phyloP scores from a whole-genome alignment of 371 early-diverging fungal genomes.

The Funneliformis caledonium region DNA sequence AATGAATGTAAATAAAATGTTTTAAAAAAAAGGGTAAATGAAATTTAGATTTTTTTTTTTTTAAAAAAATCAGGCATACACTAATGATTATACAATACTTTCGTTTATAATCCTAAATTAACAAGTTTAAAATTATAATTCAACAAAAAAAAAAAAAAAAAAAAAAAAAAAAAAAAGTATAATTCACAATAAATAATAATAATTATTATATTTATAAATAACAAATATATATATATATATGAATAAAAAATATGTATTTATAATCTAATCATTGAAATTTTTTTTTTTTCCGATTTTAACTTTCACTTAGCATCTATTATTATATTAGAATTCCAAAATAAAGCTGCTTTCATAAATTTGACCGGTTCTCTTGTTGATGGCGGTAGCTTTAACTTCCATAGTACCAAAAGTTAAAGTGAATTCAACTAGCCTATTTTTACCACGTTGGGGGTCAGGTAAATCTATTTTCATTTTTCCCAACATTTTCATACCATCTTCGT shows the following conservation, averaged over 20 bases:
- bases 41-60: background rate
- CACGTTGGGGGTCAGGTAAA: constrained; percentile 29
- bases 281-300: no score
- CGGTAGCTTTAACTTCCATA: constrained; percentile 41
- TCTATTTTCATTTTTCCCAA: constrained; percentile 40
- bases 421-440: constrained; percentile 39
- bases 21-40: background rate
- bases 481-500: constrained; percentile 40
- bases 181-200: no score
- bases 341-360: constrained; percentile 36
- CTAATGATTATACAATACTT: background rate
- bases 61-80: background rate
- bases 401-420: constrained; percentile 39
- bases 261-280: no score
- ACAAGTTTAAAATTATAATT: no score
- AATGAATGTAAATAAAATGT: background rate
- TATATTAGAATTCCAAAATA: constrained; percentile 34
- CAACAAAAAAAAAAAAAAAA: no score
- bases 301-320: no score
- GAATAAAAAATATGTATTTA: no score
- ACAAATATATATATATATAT: no score
- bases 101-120: background rate
- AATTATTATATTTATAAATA: no score
- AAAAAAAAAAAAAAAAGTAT: no score
- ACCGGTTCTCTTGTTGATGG: constrained; percentile 28